Evolutionary conservation across 1,284 basidiomycete genomes (phyloP), one percentile per base, ranked within the genome.

Genomic region (Irpex sp.): DNA sequence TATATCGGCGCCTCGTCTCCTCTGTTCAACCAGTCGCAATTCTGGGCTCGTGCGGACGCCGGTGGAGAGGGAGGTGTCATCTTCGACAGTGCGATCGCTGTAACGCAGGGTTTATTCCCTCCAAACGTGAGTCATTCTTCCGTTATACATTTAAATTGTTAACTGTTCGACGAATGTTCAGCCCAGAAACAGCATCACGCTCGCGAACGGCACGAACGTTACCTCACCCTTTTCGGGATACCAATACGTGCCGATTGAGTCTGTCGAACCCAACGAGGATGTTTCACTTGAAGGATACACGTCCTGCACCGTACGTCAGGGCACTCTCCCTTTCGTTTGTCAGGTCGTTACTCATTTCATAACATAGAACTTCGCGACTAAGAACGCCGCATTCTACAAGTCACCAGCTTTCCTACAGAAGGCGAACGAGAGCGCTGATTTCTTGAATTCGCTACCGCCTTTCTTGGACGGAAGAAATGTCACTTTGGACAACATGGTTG

Each of bases 211-310:
- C 8, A 70, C 78, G 19, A 73, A 49, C 10, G 73, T 85, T n/a
- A 67, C 75, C 0, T 77, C 78, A 16, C 81, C 81, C 0, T 69
- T 83, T 6, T 73, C 74, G 16, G 84, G 84, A 0, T 86, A 85
- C 63, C 81, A 82, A 76, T 87, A 86, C 65, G 70, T 90, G 56
- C 83, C 86, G 7, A 83, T 82, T 59, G 73, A 80, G 62, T 78
- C 80, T 0, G 74, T 84, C 16, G 76, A 81, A 58, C 75, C 80
- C 0, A 70, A 74, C 16, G 68, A 76, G 58, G 73, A 75, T 61
- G 72, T 80, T 53, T 74, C 75, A 7, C 71, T 79, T 36, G 77
- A 83, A 61, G 78, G 81, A 0, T 83, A 74, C 70, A 80, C 79
- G 1, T 71, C 71, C 3, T 82, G 80, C 68, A 73, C 67, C n/a